Percentiles rank a stretch among this genome's conserved stretches.
These are phyloP conservation scores for Xylariomycetidae sp. DNA, from an alignment of 2,329 filamentous ascomycete genomes.

Conservation along the genomic window DNA sequence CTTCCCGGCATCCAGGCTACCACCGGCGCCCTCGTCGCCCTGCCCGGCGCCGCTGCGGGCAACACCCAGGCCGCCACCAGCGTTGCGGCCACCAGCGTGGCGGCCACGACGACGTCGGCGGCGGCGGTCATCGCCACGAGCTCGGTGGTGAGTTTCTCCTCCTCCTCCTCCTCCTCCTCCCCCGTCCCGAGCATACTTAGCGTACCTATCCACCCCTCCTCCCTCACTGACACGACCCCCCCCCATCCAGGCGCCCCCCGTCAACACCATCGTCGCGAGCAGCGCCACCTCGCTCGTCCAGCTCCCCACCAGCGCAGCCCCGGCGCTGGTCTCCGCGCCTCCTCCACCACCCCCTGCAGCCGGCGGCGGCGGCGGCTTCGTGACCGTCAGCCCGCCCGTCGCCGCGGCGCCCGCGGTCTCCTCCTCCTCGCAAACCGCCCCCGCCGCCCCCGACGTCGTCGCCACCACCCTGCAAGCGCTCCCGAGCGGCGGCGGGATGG, in stretches of 20 bases:
- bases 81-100: background rate
- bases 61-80: background rate
- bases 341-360: background rate
- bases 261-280: conserved; percentile 2
- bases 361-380: background rate
- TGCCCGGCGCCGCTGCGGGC: conserved; percentile 5
- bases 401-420: background rate
- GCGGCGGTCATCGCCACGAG: too few relatives aligned
- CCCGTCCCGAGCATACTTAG: too few relatives aligned
- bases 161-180: too few relatives aligned
- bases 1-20: conserved; percentile 14
- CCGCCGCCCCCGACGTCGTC: background rate
- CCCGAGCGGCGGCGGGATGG: background rate
- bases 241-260: too few relatives aligned
- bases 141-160: too few relatives aligned
- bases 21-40: conserved; percentile 11
- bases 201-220: too few relatives aligned
- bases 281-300: conserved; percentile 1
- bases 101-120: too few relatives aligned
- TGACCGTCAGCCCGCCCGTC: too few relatives aligned
- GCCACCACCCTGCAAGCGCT: background rate
- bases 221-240: too few relatives aligned
- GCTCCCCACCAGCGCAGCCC: background rate
- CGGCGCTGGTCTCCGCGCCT: background rate
- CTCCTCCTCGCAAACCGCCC: background rate